These are phyloP conservation scores for Lichtheimia ramosa DNA, from an alignment of 371 early-diverging fungal genomes.

Conservation along the genomic window DNA sequence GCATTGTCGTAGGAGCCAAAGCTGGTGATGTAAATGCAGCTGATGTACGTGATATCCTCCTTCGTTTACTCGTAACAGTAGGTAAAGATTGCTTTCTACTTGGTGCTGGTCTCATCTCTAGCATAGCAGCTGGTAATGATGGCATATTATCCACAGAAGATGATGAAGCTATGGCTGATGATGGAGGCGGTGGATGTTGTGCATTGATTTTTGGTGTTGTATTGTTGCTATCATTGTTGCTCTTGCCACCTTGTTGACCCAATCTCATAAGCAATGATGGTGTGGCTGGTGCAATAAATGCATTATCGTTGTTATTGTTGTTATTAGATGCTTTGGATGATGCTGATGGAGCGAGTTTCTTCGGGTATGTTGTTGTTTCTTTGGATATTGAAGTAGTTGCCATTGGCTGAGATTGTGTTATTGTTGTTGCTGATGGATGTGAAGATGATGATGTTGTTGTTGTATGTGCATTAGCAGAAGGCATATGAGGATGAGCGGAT, in stretches of 20 bases:
- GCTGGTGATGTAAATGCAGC: constrained; percentile 27
- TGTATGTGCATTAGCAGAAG: background rate
- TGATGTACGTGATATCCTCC: constrained; percentile 16
- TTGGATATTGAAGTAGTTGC: constrained; percentile 1
- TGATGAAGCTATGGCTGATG: background rate
- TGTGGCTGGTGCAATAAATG: constrained; percentile 53
- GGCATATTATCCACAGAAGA: constrained; percentile 34
- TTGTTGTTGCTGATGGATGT: background rate
- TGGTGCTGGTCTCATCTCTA: constrained; percentile 11
- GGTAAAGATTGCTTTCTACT: constrained; percentile 4
- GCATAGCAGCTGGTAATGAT: constrained; percentile 40
- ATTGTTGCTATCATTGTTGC: too few relatives aligned
- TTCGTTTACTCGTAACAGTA: constrained; percentile 15
- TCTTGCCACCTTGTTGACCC: constrained; percentile 26
- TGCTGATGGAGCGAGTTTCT: constrained; percentile 6
- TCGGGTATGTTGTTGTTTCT: constrained; percentile 5
- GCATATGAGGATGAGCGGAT: constrained; percentile 20
- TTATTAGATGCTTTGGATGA: constrained; percentile 6
- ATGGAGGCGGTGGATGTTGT: background rate
- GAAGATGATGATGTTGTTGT: background rate
- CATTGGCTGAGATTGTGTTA: background rate
- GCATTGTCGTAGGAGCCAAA: constrained; percentile 14
- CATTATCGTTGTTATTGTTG: constrained; percentile 3
- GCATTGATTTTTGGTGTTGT: background rate
- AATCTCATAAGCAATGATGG: constrained; percentile 68